Percentiles rank a stretch among this genome's conserved stretches.
Conservation (phyloP, 2,329 filamentous ascomycete genomes). For the Chalaropsis ovoidea region DNA sequence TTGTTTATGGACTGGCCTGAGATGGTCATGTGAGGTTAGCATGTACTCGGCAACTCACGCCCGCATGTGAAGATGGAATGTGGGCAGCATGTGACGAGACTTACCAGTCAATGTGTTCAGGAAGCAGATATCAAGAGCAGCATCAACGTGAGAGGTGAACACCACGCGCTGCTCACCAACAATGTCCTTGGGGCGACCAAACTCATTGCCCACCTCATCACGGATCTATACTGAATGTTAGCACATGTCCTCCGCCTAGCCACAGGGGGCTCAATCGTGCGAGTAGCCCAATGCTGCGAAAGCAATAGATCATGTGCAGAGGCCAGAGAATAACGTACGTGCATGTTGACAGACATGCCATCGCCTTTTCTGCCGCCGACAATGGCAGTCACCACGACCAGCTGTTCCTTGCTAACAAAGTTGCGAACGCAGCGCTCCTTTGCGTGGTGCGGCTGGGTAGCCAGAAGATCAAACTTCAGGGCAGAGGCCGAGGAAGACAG, state of each 20-base stretch:
- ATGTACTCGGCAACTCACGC: background rate
- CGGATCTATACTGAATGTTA: conserved; percentile 56
- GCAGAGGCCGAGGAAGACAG: conserved; percentile 49
- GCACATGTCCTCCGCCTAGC: conserved; percentile 3
- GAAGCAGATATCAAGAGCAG: conserved; percentile 93
- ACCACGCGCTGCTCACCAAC: conserved; percentile 85
- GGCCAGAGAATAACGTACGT: conserved; percentile 47
- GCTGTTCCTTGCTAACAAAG: conserved; percentile 81
- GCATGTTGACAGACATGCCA: conserved; percentile 87
- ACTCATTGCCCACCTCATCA: conserved; percentile 92
- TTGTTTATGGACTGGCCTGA: conserved; percentile 33
- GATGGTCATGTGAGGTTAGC: background rate
- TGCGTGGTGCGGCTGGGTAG: conserved; percentile 49
- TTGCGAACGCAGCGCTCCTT: conserved; percentile 90
- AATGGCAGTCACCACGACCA: conserved; percentile 90
- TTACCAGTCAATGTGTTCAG: conserved; percentile 69
- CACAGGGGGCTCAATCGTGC: background rate
- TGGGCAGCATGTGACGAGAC: conserved; percentile 29
- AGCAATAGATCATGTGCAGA: background rate
- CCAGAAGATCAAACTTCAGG: conserved; percentile 87
- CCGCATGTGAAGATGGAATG: background rate
- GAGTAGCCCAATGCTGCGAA: background rate
- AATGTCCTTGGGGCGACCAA: conserved; percentile 81
- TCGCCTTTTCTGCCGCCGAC: conserved; percentile 79
- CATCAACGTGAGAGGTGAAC: conserved; percentile 86